Base-by-base conservation (phyloP, 177 flowering plant genomes). In the Vitis hybrid region DNA sequence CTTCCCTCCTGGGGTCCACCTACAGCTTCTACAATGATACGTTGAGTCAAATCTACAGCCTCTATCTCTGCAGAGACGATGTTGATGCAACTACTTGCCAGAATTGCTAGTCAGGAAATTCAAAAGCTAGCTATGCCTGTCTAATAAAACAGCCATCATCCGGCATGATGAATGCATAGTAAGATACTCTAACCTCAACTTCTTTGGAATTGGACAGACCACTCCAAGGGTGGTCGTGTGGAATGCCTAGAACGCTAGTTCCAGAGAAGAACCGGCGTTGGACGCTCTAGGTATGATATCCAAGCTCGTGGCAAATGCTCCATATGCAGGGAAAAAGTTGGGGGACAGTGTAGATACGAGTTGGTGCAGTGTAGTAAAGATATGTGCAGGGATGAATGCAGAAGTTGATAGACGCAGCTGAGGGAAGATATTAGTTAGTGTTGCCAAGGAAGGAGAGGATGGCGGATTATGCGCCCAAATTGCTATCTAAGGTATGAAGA, bases 91-190 rank as follows among this genome's bases (percentile, higher is more conserved):
- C 4, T 18, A 24, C n/a, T 9, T 81, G 83, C 27, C 67, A 52
- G 18, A 14, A 11, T 6, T 81, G 81, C 79, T 3, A 49, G 14
- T 10, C 49, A n/a, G 14, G 49, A 48, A 4, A 60, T 78, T 10
- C 21, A 6, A 11, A 46, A 64, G 9, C 32, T 19, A 19, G 21
- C 21, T 11, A 1, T 81, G 84, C 62, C 62, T 71, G 0, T 19
- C 52, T 3, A 7, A 68, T 52, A 61, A 19, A 16, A 30, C 1
- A 14, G 75, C 79, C 13, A 69, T 78, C 46, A 56, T 73, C 4
- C 75, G 81, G 84, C 79, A 72, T 55, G 75, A 82, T 18, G 56
- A 64, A 27, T 82, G 85, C 70, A 69, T 79, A 69, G 7, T 81
- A 2, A 61, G 76, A 2, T 81, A 79, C 70, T 76, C 79, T 3